Evolutionary conservation across 1,139 yeast species (phyloP).

Genomic region (Yamadazyma buinensis): DNA sequence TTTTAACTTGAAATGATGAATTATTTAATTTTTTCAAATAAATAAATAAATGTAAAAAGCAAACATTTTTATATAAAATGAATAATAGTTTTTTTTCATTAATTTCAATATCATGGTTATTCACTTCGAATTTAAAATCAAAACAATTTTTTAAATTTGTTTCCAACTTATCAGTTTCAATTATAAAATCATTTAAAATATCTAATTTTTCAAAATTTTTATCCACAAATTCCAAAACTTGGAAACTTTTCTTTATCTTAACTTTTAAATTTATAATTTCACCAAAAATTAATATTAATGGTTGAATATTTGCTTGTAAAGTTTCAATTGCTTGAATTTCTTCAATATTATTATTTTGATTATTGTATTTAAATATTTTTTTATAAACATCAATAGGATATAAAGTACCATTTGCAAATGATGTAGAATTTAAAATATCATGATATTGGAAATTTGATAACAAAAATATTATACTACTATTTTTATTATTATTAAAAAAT

Average conservation of each 20-base stretch:
- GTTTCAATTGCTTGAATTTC: conserved; percentile 16
- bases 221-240: too few relatives aligned
- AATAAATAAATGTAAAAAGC: conserved; percentile 6
- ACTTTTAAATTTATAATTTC: conserved; percentile 17
- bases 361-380: conserved; percentile 12
- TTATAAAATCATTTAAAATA: too few relatives aligned
- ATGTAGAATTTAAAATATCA: conserved; percentile 17
- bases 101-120: too few relatives aligned
- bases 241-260: background rate
- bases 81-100: too few relatives aligned
- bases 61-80: conserved; percentile 5
- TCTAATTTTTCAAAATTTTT: too few relatives aligned
- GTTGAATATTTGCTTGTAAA: conserved; percentile 20
- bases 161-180: too few relatives aligned
- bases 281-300: conserved; percentile 17
- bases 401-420: conserved; percentile 15
- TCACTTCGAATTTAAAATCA: too few relatives aligned
- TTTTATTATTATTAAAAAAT: conserved; percentile 12
- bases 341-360: conserved; percentile 1
- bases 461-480: conserved; percentile 18
- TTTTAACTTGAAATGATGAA: conserved; percentile 5
- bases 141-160: too few relatives aligned
- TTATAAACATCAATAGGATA: conserved; percentile 14
- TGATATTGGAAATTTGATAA: conserved; percentile 21
- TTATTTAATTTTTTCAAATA: conserved; percentile 9